Conservation (phyloP, 805 yeast species). For the Yueomyces sp. region DNA sequence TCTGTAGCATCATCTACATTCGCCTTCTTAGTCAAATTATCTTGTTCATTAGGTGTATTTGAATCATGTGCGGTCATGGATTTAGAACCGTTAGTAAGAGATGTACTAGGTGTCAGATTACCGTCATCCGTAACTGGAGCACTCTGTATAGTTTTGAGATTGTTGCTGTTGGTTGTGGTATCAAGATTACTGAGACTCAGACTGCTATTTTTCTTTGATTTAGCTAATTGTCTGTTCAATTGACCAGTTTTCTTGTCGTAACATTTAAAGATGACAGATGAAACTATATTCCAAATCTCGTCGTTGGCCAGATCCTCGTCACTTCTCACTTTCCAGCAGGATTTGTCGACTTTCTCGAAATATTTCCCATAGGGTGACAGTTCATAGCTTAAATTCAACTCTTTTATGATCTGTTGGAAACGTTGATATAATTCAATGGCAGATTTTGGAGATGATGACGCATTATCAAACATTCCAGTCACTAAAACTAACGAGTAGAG, state of each 20-base stretch:
- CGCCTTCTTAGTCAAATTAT: background rate
- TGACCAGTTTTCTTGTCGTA: conserved; percentile 18
- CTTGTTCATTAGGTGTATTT: background rate
- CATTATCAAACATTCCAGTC: conserved; percentile 16
- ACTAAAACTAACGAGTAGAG: conserved; percentile 17
- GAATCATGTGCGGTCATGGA: background rate
- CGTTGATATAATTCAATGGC: conserved; percentile 23
- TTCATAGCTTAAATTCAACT: conserved; percentile 19
- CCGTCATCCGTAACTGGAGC: too few species aligned
- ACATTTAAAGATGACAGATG: conserved; percentile 13
- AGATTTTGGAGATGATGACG: conserved; percentile 21
- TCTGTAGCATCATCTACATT: too few species aligned
- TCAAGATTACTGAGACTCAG: background rate
- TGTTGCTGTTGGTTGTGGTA: conserved; percentile 1
- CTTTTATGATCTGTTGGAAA: conserved; percentile 23
- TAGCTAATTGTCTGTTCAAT: conserved; percentile 8
- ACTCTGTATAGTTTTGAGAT: too few species aligned
- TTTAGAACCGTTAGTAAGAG: too few species aligned
- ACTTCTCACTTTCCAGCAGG: conserved; percentile 16
- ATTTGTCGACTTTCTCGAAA: conserved; percentile 15
- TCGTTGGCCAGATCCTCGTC: conserved; percentile 17
- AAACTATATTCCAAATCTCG: conserved; percentile 17
- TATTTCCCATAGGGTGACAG: conserved; percentile 20
- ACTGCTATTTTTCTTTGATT: conserved; percentile 5
- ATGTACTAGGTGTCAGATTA: too few species aligned